These are phyloP conservation scores for Neurospora sp. DNA, from an alignment of 495 filamentous ascomycete species.

Conservation along the genomic window DNA sequence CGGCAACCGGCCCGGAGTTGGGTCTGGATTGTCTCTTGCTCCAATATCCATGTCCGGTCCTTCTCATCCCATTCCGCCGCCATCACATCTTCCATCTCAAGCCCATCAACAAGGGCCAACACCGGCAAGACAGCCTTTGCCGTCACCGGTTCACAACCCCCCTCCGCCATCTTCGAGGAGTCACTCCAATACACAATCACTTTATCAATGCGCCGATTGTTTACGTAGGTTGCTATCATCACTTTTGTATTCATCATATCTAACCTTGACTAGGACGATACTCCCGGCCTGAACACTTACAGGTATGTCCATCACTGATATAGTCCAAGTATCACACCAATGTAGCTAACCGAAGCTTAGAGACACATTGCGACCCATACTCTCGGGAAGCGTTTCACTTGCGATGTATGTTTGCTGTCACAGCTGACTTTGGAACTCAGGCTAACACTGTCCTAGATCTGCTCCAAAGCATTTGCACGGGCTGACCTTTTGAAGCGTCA, in stretches of 20 bases:
- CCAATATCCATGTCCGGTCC: neutral
- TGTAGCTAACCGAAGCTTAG: constrained; percentile 8
- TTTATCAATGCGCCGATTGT: constrained; percentile 48
- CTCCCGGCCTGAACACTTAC: constrained; percentile 46
- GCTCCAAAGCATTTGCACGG: constrained; percentile 44
- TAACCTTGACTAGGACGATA: constrained; percentile 25
- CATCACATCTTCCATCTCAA: neutral
- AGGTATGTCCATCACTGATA: constrained; percentile 4
- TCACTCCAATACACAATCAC: constrained; percentile 19
- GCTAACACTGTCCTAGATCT: constrained; percentile 27
- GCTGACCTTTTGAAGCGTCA: constrained; percentile 48
- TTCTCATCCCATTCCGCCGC: neutral
- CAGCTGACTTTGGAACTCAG: neutral
- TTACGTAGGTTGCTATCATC: constrained; percentile 15
- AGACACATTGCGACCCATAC: constrained; percentile 50
- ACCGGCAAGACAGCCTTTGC: neutral
- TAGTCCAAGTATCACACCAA: neutral
- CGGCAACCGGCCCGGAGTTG: neutral
- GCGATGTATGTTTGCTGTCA: constrained; percentile 15
- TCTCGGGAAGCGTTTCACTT: constrained; percentile 43
- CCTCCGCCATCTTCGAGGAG: constrained; percentile 1
- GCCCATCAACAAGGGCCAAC: neutral
- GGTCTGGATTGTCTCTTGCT: constrained; percentile 1
- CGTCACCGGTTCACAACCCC: neutral
- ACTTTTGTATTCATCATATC: neutral